Percentiles rank a stretch among this genome's conserved stretches.
Evolutionary conservation across 2,329 filamentous ascomycete genomes (phyloP).

Genomic region (Niveomyces coronatus): DNA sequence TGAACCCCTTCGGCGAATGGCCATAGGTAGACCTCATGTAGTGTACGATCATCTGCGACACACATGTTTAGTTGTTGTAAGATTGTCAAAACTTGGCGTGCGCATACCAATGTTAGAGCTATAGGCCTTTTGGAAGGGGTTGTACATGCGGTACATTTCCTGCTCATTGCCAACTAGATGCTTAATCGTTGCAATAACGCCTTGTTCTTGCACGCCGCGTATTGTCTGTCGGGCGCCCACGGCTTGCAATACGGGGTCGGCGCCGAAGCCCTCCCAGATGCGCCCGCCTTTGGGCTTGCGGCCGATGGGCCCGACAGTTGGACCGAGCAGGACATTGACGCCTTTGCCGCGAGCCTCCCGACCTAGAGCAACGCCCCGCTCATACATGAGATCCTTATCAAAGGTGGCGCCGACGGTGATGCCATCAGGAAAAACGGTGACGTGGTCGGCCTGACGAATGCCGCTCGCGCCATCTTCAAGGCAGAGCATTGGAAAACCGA

Average conservation of each 20-base stretch:
- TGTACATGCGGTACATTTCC: slow-evolving; percentile 55
- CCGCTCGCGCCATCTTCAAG: slow-evolving; percentile 64
- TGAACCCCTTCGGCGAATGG: slow-evolving; percentile 74
- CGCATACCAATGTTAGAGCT: slow-evolving; percentile 61
- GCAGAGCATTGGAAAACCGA: slow-evolving; percentile 64
- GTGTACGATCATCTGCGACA: slow-evolving; percentile 49
- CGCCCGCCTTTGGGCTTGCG: slow-evolving; percentile 63
- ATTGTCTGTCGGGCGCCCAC: slow-evolving; percentile 71
- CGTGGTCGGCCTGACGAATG: slow-evolving; percentile 61
- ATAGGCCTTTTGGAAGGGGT: slow-evolving; percentile 38
- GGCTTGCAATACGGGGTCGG: slow-evolving; percentile 64
- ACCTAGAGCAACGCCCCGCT: slow-evolving; percentile 57
- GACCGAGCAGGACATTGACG: slow-evolving; percentile 60
- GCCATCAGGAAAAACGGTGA: slow-evolving; percentile 70
- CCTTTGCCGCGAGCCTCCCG: slow-evolving; percentile 66
- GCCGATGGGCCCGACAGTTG: slow-evolving; percentile 60
- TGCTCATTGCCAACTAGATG: slow-evolving; percentile 47
- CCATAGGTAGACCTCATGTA: slow-evolving; percentile 75
- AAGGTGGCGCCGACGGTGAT: slow-evolving; percentile 68
- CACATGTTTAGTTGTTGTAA: background rate
- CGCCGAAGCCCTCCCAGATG: slow-evolving; percentile 66
- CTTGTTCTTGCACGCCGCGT: slow-evolving; percentile 52
- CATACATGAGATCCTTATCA: slow-evolving; percentile 61
- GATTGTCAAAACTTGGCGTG: background rate
- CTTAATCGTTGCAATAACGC: slow-evolving; percentile 47